Evolutionary conservation across 352 stramenopile genomes (phyloP).

Genomic region (Phytophthora ohioensis): DNA sequence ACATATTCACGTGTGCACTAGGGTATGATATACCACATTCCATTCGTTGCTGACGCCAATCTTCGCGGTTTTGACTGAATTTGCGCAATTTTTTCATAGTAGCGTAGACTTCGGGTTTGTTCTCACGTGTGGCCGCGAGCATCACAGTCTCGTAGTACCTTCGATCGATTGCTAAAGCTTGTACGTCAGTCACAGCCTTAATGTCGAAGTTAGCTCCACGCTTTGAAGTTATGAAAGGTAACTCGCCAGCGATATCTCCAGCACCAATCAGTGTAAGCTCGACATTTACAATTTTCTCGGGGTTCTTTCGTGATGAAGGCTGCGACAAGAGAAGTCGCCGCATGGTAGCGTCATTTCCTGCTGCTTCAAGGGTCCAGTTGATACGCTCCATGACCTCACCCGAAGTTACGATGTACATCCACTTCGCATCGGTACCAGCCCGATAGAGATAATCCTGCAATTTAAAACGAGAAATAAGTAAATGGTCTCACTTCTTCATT

Average conservation of each 20-base stretch:
- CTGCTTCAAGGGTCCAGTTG: constrained; percentile 58
- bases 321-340: constrained; percentile 37
- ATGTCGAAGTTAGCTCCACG: constrained; percentile 66
- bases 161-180: constrained; percentile 69
- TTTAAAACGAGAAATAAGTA: not conserved
- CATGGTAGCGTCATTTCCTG: constrained; percentile 30
- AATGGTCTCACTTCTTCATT: not conserved
- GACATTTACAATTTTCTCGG: constrained; percentile 78
- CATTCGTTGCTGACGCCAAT: constrained; percentile 80
- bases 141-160: constrained; percentile 72
- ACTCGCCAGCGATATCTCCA: constrained; percentile 69
- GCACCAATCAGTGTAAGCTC: constrained; percentile 67
- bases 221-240: constrained; percentile 66
- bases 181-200: constrained; percentile 71
- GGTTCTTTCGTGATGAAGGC: constrained; percentile 43
- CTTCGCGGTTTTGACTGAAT: constrained; percentile 65
- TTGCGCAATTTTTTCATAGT: constrained; percentile 58
- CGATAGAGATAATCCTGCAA: constrained; percentile 75
- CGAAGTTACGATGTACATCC: constrained; percentile 77
- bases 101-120: constrained; percentile 47
- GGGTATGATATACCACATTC: constrained; percentile 73
- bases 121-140: constrained; percentile 51
- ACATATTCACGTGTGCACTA: constrained; percentile 78
- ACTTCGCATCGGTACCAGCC: constrained; percentile 68
- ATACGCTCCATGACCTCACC: constrained; percentile 76